Base-by-base conservation (phyloP, 495 filamentous ascomycete genomes). In the Podospora australis region DNA sequence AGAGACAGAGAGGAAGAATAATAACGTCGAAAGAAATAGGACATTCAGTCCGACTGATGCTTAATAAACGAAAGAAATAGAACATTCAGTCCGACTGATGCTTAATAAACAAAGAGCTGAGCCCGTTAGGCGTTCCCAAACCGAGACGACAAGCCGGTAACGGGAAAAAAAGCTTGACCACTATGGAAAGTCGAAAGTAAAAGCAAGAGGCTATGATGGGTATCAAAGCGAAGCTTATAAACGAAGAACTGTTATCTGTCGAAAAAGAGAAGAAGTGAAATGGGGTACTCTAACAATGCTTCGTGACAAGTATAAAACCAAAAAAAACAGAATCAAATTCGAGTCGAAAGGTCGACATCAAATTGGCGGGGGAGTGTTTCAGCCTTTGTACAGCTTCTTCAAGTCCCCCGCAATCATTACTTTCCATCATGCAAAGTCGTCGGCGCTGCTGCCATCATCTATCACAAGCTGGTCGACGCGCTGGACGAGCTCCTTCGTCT, bases 401-500 rank as follows among this genome's bases (percentile, higher is more conserved):
- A 20, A 20, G 10, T 20, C 39, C n/a, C 16, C 23, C 19, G 22
- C 34, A 38, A 21, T 50, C 34, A n/a, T 53, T 28, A 23, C 4
- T 28, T 2, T 29, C 49, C 19, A 41, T 65, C 55, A 67, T 50
- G 64, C 57, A 58, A 74, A 74, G 39, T 74, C 71, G 21, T 73
- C 70, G 22, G 58, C 69, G 17, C 72, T 69, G 19, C 55, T 67
- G 21, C 54, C 64, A 22, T 65, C 63, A 35, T 63, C 59, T 47
- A 66, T 56, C 32, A 61, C 59, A 24, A 73, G 42, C 45, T 59
- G 60, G 43, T 75, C 70, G 7, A 73, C 65, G 6, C 61, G 62
- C 40, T 70, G 62, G 8, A 77, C 80, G 42, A 89, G 70, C 59
- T 88, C 84, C 59, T 89, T 94, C 48, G 84, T 89, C 64, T 87